phyloP scores from a whole-genome alignment of 257 asterid genomes.

The Paulownia fortunei region DNA sequence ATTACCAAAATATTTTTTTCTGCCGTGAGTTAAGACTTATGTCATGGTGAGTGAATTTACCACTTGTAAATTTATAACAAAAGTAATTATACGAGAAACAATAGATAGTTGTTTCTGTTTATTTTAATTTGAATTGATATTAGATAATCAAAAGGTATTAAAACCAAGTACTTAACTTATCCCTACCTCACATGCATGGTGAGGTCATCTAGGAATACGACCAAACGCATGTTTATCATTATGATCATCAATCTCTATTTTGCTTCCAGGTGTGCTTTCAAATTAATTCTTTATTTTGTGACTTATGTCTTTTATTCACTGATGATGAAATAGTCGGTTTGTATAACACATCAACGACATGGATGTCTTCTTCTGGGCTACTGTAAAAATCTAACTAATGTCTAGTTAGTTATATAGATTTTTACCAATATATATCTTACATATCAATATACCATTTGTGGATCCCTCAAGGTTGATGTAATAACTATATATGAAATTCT shows the following conservation, averaged over 20 bases:
- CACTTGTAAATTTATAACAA: background rate
- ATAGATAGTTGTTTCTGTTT: background rate
- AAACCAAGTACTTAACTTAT: background rate
- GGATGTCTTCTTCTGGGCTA: background rate
- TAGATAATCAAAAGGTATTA: no score
- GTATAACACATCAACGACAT: slow-evolving; percentile 4
- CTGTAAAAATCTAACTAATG: no score
- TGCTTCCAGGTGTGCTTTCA: background rate
- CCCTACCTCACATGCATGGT: slow-evolving; percentile 32
- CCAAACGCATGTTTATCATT: slow-evolving; percentile 24
- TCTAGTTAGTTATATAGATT: no score
- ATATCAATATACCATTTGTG: no score
- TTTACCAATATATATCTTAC: no score
- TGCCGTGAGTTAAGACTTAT: no score
- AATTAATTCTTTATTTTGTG: background rate
- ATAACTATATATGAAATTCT: no score
- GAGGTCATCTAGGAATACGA: slow-evolving; percentile 36
- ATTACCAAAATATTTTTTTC: no score
- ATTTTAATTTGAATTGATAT: background rate
- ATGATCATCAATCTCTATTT: background rate
- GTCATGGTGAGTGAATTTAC: no score
- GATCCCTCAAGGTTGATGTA: no score
- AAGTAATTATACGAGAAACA: background rate
- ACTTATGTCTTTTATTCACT: background rate
- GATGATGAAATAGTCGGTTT: slow-evolving; percentile 31